Evolutionary conservation across 2,329 filamentous ascomycete genomes (phyloP), one percentile per base, ranked within the genome.

Genomic region (Penicillium sp.): DNA sequence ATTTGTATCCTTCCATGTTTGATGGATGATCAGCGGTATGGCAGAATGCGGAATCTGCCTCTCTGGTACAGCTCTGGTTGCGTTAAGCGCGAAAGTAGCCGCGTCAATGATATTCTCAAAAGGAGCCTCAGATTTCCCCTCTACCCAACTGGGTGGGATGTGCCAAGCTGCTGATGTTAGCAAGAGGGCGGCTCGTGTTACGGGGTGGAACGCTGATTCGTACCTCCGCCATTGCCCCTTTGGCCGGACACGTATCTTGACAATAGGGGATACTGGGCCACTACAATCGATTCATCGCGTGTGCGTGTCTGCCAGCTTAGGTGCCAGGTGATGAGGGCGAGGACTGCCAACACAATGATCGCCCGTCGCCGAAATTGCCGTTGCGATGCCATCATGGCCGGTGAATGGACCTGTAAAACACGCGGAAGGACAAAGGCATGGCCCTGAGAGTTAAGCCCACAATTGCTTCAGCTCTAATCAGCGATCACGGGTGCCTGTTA

Each of bases 1-100:
- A 27, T 43, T 6, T 27, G 50, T 52, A 33, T 52, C n/a, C n/a
- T 52, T 52, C 50, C 50, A 52, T 52, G 50, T 52, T 19, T 52
- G 50, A 52, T 52, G 50, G 22, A 52, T 27, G n/a, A 52, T 52
- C 50, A 52, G n/a, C 3, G 50, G 50, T 7, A 52, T 52, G 4
- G 10, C 50, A 39, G 50, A 52, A 13, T 52, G 24, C 9, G 50
- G 50, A 18, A 52, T 52, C 50, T 43, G 50, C 36, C 50, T 40
- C n/a, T 41, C 50, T 40, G 50, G 24, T 4, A 41, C 6, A 10
- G 18, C 16, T 31, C 24, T 16, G 16, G 50, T 43, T 14, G 24
- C 50, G 33, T 40, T 41, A 11, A 43, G 50, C 31, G 50, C 50
- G 1, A 52, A 40, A 3, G 10, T 41, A 22, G 50, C 50, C 10